A percentile compares a stretch with the other conserved stretches of the same genome.
Evolutionary conservation across 345 rosid genomes (phyloP).

Genomic region (Aquilaria sinensis): DNA sequence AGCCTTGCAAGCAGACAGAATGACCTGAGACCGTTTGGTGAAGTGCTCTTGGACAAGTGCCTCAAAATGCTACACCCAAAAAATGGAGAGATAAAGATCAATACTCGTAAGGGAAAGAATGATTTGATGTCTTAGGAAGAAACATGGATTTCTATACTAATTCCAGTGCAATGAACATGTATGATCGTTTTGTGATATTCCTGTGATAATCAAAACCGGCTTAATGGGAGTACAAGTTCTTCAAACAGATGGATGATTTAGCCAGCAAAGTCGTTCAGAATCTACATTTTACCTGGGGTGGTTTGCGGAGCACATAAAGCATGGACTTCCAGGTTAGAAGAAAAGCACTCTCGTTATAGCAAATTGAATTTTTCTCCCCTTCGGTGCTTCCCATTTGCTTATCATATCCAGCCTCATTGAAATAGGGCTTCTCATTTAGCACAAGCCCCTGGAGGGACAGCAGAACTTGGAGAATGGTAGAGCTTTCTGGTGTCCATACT

Average conservation of each 20-base stretch:
- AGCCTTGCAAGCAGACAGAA: conserved; percentile 63
- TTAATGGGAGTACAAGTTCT: neutral
- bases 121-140: no score
- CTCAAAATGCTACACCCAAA: conserved; percentile 69
- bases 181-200: neutral
- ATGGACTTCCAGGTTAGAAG: conserved; percentile 83
- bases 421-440: conserved; percentile 95
- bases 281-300: conserved; percentile 59
- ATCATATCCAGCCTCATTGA: conserved; percentile 94
- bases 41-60: conserved; percentile 74
- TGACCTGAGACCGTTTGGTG: conserved; percentile 23
- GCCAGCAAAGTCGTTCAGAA: conserved; percentile 1
- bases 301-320: conserved; percentile 59
- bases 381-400: conserved; percentile 73
- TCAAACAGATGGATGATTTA: neutral
- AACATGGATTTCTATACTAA: neutral
- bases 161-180: neutral
- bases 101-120: no score
- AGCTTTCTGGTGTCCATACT: conserved; percentile 78
- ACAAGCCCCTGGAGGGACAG: conserved; percentile 95
- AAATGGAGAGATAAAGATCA: neutral
- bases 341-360: conserved; percentile 84
- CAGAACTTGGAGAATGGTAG: conserved; percentile 86
- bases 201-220: neutral
- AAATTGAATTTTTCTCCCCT: conserved; percentile 87